These are phyloP conservation scores for Diaporthe citrichinensis DNA, from an alignment of 2,329 filamentous ascomycete genomes.

Conservation along the genomic window DNA sequence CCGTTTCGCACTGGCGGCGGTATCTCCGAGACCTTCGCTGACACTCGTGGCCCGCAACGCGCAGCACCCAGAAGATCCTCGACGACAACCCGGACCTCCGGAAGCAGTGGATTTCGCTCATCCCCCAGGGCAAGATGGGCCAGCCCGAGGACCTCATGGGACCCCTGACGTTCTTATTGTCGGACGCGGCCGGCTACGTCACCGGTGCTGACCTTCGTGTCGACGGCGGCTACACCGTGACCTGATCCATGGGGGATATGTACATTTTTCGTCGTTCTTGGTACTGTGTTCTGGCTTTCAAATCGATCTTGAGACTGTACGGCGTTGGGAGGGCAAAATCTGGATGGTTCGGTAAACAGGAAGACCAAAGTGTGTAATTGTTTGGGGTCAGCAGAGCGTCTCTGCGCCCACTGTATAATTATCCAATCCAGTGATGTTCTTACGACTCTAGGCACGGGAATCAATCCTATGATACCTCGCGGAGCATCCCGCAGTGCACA, in stretches of 20 bases:
- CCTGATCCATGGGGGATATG: constrained; percentile 82
- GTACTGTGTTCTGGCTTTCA: neutral
- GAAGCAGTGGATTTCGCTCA: constrained; percentile 90
- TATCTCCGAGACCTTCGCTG: neutral
- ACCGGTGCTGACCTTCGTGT: constrained; percentile 82
- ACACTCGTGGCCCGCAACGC: neutral
- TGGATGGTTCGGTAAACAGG: neutral
- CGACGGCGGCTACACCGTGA: constrained; percentile 90
- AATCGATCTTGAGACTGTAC: neutral
- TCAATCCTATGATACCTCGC: no score
- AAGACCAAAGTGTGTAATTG: constrained; percentile 2
- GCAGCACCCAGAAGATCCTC: constrained; percentile 91
- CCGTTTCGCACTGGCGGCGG: neutral
- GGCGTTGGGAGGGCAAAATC: constrained; percentile 26
- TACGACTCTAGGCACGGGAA: neutral
- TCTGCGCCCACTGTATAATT: neutral
- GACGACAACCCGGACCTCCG: constrained; percentile 93
- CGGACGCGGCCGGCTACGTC: constrained; percentile 70
- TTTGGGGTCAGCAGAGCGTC: neutral
- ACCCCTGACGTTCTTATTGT: constrained; percentile 72
- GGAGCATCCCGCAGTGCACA: neutral
- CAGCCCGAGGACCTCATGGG: constrained; percentile 93
- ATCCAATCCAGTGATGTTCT: neutral
- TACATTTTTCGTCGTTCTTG: neutral
- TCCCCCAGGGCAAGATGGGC: constrained; percentile 95